Evolutionary conservation across 805 yeast species (phyloP).

Genomic region (Priceomyces carsonii): DNA sequence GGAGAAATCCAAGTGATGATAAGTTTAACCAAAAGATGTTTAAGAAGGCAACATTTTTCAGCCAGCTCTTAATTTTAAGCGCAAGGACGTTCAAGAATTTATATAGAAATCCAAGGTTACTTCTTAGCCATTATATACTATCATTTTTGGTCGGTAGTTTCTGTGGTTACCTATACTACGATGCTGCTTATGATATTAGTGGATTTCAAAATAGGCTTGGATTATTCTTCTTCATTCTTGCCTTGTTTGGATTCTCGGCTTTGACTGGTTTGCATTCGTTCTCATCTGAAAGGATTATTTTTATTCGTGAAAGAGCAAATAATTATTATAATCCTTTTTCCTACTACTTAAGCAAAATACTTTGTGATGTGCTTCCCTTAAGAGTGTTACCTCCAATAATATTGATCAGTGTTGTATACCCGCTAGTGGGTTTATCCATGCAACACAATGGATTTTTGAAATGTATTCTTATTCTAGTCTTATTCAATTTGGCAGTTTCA

Average conservation of each 20-base stretch:
- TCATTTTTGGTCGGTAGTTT: constrained; percentile 77
- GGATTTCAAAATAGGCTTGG: constrained; percentile 97
- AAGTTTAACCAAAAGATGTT: constrained; percentile 33
- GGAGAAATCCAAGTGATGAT: constrained; percentile 22
- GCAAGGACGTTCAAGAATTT: constrained; percentile 89
- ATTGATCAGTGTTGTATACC: constrained; percentile 78
- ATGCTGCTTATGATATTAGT: constrained; percentile 83
- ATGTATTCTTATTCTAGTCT: constrained; percentile 65
- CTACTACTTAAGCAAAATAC: constrained; percentile 79
- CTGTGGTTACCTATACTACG: constrained; percentile 83
- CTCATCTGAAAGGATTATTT: constrained; percentile 83
- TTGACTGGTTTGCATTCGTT: constrained; percentile 90
- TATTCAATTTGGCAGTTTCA: constrained; percentile 86
- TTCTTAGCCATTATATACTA: constrained; percentile 79
- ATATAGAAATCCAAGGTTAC: constrained; percentile 88
- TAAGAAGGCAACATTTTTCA: constrained; percentile 55
- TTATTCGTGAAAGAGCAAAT: constrained; percentile 90
- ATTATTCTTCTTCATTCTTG: constrained; percentile 83
- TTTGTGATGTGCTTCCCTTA: constrained; percentile 91
- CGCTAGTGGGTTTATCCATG: constrained; percentile 85
- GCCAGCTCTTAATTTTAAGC: constrained; percentile 73
- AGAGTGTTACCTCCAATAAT: constrained; percentile 91
- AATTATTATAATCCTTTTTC: constrained; percentile 89
- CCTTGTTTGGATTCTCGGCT: constrained; percentile 92
- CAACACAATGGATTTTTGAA: constrained; percentile 71